Conservation (phyloP, 1,284 basidiomycete species). For the Papiliotrema terrestris region DNA sequence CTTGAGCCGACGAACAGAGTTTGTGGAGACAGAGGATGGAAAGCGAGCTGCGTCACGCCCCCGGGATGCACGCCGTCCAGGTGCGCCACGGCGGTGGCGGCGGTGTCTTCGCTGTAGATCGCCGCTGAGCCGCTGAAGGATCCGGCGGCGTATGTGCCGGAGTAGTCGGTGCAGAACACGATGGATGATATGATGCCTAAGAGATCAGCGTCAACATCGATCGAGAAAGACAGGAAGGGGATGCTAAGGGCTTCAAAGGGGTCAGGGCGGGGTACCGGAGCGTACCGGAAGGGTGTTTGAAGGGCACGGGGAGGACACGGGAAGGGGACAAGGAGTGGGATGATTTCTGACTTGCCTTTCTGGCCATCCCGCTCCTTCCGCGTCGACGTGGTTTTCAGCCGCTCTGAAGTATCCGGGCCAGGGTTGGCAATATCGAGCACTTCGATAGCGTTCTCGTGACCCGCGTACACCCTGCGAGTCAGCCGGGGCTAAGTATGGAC, state of each 20-base stretch:
- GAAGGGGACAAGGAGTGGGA: no score
- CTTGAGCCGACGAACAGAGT: constrained; percentile 75
- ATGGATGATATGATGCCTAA: constrained; percentile 79
- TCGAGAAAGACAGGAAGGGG: not conserved
- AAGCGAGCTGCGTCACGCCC: constrained; percentile 73
- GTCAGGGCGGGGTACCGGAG: no score
- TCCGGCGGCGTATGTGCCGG: constrained; percentile 68
- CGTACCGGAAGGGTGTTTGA: no score
- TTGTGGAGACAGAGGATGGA: constrained; percentile 68
- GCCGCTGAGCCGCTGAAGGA: constrained; percentile 62
- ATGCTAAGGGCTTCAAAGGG: not conserved
- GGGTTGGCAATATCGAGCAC: constrained; percentile 65
- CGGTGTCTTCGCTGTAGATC: constrained; percentile 65
- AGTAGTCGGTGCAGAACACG: constrained; percentile 67
- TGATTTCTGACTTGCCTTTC: constrained; percentile 62
- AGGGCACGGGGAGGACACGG: no score
- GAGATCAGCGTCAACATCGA: not conserved
- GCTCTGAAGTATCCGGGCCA: constrained; percentile 51
- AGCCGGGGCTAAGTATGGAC: not conserved
- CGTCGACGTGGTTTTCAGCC: constrained; percentile 69
- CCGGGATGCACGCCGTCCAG: constrained; percentile 60
- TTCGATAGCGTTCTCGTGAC: constrained; percentile 84
- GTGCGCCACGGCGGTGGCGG: constrained; percentile 59
- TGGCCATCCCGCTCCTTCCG: constrained; percentile 77
- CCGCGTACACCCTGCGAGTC: constrained; percentile 71